Base-by-base conservation (phyloP, 2,329 filamentous ascomycete species). In the Drechslera avenae region DNA sequence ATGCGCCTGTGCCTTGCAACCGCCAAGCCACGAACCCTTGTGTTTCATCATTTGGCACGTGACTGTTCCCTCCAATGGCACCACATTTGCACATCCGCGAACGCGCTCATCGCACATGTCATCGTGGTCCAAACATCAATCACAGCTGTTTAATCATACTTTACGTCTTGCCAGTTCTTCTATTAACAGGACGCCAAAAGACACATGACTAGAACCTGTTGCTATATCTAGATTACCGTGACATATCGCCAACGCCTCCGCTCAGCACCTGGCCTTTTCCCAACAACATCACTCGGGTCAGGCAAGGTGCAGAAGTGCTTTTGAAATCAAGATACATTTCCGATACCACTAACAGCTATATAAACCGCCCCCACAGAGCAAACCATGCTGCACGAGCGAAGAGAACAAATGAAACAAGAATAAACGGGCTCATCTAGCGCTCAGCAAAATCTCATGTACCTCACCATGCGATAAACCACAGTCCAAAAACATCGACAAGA, bases 21-120 rank as follows among this genome's bases (percentile, higher is more conserved):
- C 39, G 49, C 45, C 49, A 52, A 47, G 50, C 50, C 23, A 37
- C 33, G 50, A 41, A 50, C 51, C 46, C 47, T 47, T 47, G 46
- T 21, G 50, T 56, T 50, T 46, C 50, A 49, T 41, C 44, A 21
- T 8, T n/a, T 2, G 2, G n/a, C 52, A 55, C 52, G 52, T 55
- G 52, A 47, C 16, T 4, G 14, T 39, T 39, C 16, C 16, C 30
- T 33, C 42, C 42, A 31, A 45, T 26, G 34, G 37, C 26, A 36
- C n/a, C 3, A 14, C 23, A 21, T 21, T 21, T 21, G 4, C 7
- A 4, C 19, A 4, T 23, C 9, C 21, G 9, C 9, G 21, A 23
- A 23, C 21, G 21, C 21, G 9, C 21, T 23, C 21, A 23, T 23
- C 21, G n/a, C n/a, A 23, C 21, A 23, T 23, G 21, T 23, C 21